These are phyloP conservation scores for Fusarium sp. DNA, from an alignment of 2,329 filamentous ascomycete genomes.

Conservation along the genomic window DNA sequence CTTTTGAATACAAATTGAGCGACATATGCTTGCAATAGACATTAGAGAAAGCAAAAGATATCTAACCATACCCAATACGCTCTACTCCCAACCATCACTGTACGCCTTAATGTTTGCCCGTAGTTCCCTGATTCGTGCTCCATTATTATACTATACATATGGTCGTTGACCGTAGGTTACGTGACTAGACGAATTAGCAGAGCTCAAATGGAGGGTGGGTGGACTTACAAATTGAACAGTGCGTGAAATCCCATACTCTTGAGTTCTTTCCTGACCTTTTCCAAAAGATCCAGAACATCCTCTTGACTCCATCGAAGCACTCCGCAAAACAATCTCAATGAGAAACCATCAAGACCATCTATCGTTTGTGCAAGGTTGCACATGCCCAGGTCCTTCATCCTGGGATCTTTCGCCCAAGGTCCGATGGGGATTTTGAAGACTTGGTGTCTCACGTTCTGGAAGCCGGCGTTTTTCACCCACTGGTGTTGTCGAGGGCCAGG, in stretches of 20 bases:
- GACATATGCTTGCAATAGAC: not conserved
- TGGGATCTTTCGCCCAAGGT: slow-evolving; percentile 47
- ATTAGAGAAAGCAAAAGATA: not conserved
- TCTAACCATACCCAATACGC: not conserved
- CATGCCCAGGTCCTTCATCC: slow-evolving; percentile 48
- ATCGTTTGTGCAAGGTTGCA: slow-evolving; percentile 22
- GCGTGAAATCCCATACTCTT: slow-evolving; percentile 6
- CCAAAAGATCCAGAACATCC: slow-evolving; percentile 12
- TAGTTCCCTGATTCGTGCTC: not conserved
- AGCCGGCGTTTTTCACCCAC: slow-evolving; percentile 51
- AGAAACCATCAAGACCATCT: slow-evolving; percentile 16
- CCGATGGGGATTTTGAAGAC: slow-evolving; percentile 50
- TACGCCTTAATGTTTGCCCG: not conserved
- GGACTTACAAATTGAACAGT: slow-evolving; percentile 22
- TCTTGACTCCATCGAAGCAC: slow-evolving; percentile 7
- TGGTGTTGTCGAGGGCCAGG: slow-evolving; percentile 42
- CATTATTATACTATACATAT: not conserved
- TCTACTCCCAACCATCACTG: not conserved
- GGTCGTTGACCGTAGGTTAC: slow-evolving; percentile 22
- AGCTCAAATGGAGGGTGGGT: not conserved
- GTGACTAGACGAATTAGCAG: not conserved
- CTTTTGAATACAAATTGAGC: not conserved
- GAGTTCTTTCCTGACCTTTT: slow-evolving; percentile 10
- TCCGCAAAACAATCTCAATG: slow-evolving; percentile 11
- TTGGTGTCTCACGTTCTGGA: slow-evolving; percentile 48